Percentiles rank a stretch among this genome's conserved stretches.
Evolutionary conservation across 2,329 filamentous ascomycete species (phyloP).

Genomic region (Aspergillus sp.): DNA sequence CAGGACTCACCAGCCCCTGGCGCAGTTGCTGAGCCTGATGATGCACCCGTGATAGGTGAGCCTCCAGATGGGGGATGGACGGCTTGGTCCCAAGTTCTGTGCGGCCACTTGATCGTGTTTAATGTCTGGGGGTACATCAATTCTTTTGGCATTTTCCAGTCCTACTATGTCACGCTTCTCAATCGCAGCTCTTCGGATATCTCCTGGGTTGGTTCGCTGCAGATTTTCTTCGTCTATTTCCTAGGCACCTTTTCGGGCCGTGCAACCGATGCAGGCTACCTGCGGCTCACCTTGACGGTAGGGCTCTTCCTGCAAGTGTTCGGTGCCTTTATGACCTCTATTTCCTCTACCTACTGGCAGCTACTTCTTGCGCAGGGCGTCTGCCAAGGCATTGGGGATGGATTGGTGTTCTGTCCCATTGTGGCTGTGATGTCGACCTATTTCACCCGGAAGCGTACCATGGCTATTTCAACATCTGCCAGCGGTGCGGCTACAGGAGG

Average conservation of each 20-base stretch:
- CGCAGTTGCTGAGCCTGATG: too few species aligned
- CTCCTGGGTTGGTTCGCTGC: constrained; percentile 42
- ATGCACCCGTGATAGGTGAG: too few species aligned
- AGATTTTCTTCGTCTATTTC: constrained; percentile 41
- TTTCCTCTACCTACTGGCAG: constrained; percentile 41
- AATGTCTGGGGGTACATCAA: constrained; percentile 18
- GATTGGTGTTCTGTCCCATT: constrained; percentile 34
- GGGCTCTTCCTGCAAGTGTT: constrained; percentile 29
- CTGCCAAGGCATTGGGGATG: constrained; percentile 35
- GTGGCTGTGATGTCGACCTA: constrained; percentile 34
- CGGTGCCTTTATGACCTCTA: constrained; percentile 41
- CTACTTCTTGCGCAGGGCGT: constrained; percentile 42
- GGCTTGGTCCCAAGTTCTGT: constrained; percentile 26
- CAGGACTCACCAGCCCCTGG: too few species aligned
- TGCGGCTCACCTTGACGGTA: constrained; percentile 19
- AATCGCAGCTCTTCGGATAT: constrained; percentile 28
- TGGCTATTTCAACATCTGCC: constrained; percentile 32
- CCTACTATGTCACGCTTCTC: constrained; percentile 34
- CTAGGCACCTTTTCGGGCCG: constrained; percentile 36
- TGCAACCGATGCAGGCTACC: constrained; percentile 36
- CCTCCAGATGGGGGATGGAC: constrained; percentile 21
- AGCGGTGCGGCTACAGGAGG: constrained; percentile 33
- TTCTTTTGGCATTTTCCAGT: constrained; percentile 40
- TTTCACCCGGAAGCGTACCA: constrained; percentile 29
- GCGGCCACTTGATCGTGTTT: constrained; percentile 21